These are phyloP conservation scores for Diaporthe ilicicola DNA, from an alignment of 2,329 filamentous ascomycete species.

Conservation along the genomic window DNA sequence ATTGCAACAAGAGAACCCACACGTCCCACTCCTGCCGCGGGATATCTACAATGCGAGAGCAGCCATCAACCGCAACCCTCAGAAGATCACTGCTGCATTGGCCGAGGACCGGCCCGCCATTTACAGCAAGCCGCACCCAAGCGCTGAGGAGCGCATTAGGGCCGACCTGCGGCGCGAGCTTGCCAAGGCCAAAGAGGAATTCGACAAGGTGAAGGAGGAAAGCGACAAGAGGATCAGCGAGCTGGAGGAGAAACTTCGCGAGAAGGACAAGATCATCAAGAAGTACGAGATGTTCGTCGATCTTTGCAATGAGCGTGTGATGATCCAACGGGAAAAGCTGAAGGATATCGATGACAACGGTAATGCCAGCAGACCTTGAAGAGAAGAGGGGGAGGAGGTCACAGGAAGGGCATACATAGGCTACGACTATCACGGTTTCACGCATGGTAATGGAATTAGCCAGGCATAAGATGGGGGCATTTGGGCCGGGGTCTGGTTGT, in stretches of 20 bases:
- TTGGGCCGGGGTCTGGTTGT: slow-evolving; percentile 4
- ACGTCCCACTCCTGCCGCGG: slow-evolving; percentile 68
- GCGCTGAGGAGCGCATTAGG: slow-evolving; percentile 70
- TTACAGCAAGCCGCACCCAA: slow-evolving; percentile 71
- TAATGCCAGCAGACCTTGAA: slow-evolving; percentile 20
- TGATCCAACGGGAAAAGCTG: slow-evolving; percentile 67
- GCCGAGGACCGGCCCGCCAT: slow-evolving; percentile 70
- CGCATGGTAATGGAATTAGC: slow-evolving; percentile 25
- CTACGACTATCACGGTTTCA: slow-evolving; percentile 24
- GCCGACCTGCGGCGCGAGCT: slow-evolving; percentile 69
- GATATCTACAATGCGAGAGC: slow-evolving; percentile 75
- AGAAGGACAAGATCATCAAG: slow-evolving; percentile 69
- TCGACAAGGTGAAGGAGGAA: slow-evolving; percentile 63
- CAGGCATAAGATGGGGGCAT: slow-evolving; percentile 19
- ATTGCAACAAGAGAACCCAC: slow-evolving; percentile 69
- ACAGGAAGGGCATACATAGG: background rate
- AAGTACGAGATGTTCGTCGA: slow-evolving; percentile 77
- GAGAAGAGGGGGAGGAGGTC: background rate
- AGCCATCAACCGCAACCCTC: slow-evolving; percentile 71
- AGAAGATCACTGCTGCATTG: slow-evolving; percentile 66
- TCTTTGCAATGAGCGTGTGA: slow-evolving; percentile 73
- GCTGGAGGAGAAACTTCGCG: slow-evolving; percentile 66
- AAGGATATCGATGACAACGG: slow-evolving; percentile 40
- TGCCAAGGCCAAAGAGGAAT: slow-evolving; percentile 64
- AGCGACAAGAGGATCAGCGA: slow-evolving; percentile 66